These are phyloP conservation scores for Conticribra guillardii DNA, from an alignment of 108 stramenopile genomes.

Conservation along the genomic window DNA sequence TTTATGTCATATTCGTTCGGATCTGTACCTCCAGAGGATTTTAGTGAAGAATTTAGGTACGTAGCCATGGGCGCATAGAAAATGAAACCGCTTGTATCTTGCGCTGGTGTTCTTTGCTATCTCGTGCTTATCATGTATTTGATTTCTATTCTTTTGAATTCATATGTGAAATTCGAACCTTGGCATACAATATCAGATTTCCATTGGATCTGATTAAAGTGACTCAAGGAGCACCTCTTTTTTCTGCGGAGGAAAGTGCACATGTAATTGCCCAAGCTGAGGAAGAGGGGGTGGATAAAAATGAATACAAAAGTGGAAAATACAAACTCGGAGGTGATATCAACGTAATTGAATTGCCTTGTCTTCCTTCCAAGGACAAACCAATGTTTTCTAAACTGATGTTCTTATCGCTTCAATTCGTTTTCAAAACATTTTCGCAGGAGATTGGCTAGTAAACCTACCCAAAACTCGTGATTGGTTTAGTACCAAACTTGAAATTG, in stretches of 20 bases:
- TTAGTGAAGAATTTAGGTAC: constrained; percentile 58
- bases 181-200: constrained; percentile 42
- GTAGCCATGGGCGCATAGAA: neutral
- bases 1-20: constrained; percentile 65
- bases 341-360: neutral
- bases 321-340: constrained; percentile 62
- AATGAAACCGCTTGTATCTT: neutral
- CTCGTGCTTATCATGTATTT: neutral
- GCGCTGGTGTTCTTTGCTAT: too few relatives aligned
- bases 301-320: constrained; percentile 69
- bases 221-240: constrained; percentile 51
- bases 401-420: too few relatives aligned
- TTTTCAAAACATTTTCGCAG: neutral
- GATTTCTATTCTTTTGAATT: neutral
- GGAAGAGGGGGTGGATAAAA: constrained; percentile 58
- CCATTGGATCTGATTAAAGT: constrained; percentile 71
- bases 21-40: constrained; percentile 70
- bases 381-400: too few relatives aligned
- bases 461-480: constrained; percentile 62
- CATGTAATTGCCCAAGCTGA: constrained; percentile 47
- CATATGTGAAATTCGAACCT: too few relatives aligned
- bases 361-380: neutral
- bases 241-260: constrained; percentile 52
- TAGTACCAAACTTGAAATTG: constrained; percentile 48
- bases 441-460: constrained; percentile 65